Evolutionary conservation across 805 yeast genomes (phyloP).

Genomic region (Geotrichum ghanense): DNA sequence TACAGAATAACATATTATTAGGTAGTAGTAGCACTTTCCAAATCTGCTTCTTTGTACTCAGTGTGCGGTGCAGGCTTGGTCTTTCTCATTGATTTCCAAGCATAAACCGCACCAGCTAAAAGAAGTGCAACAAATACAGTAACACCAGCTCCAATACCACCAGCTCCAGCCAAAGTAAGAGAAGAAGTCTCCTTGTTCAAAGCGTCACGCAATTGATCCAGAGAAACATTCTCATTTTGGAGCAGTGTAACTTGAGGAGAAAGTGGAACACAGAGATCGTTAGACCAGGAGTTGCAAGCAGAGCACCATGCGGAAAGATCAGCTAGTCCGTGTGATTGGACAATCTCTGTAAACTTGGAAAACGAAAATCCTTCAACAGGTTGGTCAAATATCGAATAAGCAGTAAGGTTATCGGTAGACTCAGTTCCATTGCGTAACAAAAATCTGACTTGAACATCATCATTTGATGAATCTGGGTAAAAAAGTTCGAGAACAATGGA

Average conservation of each 20-base stretch:
- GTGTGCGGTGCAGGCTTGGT: too few relatives aligned
- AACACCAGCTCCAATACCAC: constrained; percentile 41
- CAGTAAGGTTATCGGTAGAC: constrained; percentile 22
- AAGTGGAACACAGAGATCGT: constrained; percentile 26
- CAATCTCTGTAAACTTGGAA: constrained; percentile 26
- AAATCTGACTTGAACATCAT: constrained; percentile 31
- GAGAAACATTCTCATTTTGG: constrained; percentile 18
- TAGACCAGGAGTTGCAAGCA: constrained; percentile 25
- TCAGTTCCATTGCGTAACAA: constrained; percentile 36
- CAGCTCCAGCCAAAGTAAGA: constrained; percentile 32
- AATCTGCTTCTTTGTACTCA: too few relatives aligned
- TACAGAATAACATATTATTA: too few relatives aligned
- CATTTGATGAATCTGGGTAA: constrained; percentile 14
- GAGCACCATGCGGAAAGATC: constrained; percentile 30
- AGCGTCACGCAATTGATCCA: constrained; percentile 7
- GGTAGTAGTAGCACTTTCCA: too few relatives aligned
- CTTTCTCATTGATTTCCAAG: too few relatives aligned
- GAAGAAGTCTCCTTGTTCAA: not conserved
- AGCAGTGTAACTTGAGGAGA: constrained; percentile 18
- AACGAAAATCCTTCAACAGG: constrained; percentile 26
- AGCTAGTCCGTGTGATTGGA: constrained; percentile 21
- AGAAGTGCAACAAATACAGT: constrained; percentile 33
- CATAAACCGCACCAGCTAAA: too few relatives aligned
- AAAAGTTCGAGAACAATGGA: constrained; percentile 34
- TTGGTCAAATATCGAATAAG: constrained; percentile 31